Base-by-base conservation (phyloP, 2,329 filamentous ascomycete species). In the Talaromyces atroroseus region DNA sequence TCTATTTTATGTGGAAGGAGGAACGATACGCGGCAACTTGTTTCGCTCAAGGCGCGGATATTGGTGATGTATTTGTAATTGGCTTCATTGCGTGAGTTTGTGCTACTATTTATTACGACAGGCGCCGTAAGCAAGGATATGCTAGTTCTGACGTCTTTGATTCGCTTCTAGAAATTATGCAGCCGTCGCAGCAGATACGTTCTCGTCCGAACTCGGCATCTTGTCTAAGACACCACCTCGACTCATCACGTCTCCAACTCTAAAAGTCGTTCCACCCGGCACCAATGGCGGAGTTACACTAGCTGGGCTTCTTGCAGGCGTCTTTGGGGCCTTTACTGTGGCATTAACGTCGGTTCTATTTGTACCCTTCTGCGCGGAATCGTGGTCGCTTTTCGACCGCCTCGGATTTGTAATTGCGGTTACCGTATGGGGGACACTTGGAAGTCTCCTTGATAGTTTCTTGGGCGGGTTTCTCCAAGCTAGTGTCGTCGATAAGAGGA, bases 171-270 rank as follows among this genome's bases (percentile, higher is more conserved):
- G 73, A 44, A 92, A 96, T 75, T 99, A 99, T 67, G 92, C 91
- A 24, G 89, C 90, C 49, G 91, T 95, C 10, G 85, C 90, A 20
- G 90, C 92, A 50, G 94, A 99, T 71, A 99, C 94, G 0, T 94
- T 96, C 70, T 92, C 89, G 57, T 96, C 91, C 11, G 94, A 99
- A 76, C 84, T 99, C 20, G 94, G 94, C 14, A 99, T 99, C 56
- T 79, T 99, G 12, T 88, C 92, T 6, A 83, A 80, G 58, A 81
- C 81, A 23, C 77, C 83, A 46, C 94, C 94, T 8, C 85, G 92
- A 36, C 82, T 99, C 38, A 92, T 99, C 68, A 96, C 90, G 3
- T 92, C 89, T 14, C 84, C 81, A 16, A 84, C 75, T 4, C 80
- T 94, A 66, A 86, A 88, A 58, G 81, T 83, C 61, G 94, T 97